phyloP scores from a whole-genome alignment of 805 yeast species.

The Tetrapisispora phaffii region DNA sequence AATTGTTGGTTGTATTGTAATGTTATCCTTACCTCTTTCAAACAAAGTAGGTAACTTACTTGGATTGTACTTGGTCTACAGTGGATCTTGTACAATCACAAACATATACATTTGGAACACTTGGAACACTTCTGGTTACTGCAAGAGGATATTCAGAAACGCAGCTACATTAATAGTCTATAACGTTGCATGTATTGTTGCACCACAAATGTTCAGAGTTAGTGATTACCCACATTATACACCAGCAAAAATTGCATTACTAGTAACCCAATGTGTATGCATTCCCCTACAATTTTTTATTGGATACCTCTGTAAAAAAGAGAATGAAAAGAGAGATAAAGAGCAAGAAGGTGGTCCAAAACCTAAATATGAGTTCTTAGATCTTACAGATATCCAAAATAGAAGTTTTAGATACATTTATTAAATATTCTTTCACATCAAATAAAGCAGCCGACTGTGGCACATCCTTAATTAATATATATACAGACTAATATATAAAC shows the following conservation, averaged over 20 bases:
- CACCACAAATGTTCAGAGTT: constrained; percentile 52
- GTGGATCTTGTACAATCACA: constrained; percentile 49
- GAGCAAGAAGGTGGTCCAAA: constrained; percentile 26
- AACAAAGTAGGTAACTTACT: constrained; percentile 39
- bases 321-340: constrained; percentile 42
- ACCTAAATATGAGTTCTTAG: constrained; percentile 40
- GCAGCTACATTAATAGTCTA: constrained; percentile 49
- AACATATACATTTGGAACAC: constrained; percentile 53
- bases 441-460: background rate
- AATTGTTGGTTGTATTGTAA: constrained; percentile 40
- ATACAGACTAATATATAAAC: no score
- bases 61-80: constrained; percentile 41
- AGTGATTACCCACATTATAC: constrained; percentile 42
- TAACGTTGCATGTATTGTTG: constrained; percentile 48
- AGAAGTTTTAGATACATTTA: constrained; percentile 46
- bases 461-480: background rate
- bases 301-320: constrained; percentile 36
- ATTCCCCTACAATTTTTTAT: constrained; percentile 36
- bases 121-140: constrained; percentile 53
- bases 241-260: constrained; percentile 48
- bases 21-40: constrained; percentile 30
- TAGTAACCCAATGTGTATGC: constrained; percentile 41
- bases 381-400: constrained; percentile 52
- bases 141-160: constrained; percentile 46
- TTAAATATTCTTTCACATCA: constrained; percentile 11